Evolutionary conservation across 768 basidiomycete genomes (phyloP), one percentile per base, ranked within the genome.

Genomic region (Rhodosporidiobolus odoratus): DNA sequence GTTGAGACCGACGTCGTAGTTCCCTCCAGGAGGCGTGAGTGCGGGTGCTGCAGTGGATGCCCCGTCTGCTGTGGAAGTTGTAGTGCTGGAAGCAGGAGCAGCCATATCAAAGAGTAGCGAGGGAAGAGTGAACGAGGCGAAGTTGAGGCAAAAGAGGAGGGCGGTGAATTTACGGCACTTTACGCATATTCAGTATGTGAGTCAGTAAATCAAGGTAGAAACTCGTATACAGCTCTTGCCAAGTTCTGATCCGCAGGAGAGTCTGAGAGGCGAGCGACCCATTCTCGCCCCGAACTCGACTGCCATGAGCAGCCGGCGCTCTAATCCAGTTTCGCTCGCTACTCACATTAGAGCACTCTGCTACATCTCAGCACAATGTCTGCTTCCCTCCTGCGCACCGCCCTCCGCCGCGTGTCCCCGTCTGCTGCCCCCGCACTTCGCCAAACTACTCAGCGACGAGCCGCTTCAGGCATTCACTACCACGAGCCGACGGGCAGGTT

Each of bases 401-500:
- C 47, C 32, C 0, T 52, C 30, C 3, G 27, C 32, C 54, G 60
- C 58, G 23, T n/a, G 19, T 34, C 59, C 10, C 16, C 41, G 45
- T 21, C 56, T 10, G 13, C 45, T 43, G 16, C 58, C 35, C 41
- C 48, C 23, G 25, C 58, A 48, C 17, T 41, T 32, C 53, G 23
- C 58, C 41, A n/a, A 64, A n/a, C 30, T 35, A 17, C 17, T 27
- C 58, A 62, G 37, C 59, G 45, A 47, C 52, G 61, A 50, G 38
- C 45, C 0, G 57, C 35, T 75, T 60, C 78, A 75, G 50, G 74
- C 66, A 62, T 62, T 0, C 57, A 63, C 25, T 80, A 78, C 68
- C 76, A 80, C 72, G 74, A 76, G 19, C 80, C 80, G 21, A 78
- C 78, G 6, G 80, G 80, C 40, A 77, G 79, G 61, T 68, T 81